A percentile compares a stretch with the other conserved stretches of the same genome.
phyloP scores from a whole-genome alignment of 148 eudicot species.

The Gaultheria prostrata region DNA sequence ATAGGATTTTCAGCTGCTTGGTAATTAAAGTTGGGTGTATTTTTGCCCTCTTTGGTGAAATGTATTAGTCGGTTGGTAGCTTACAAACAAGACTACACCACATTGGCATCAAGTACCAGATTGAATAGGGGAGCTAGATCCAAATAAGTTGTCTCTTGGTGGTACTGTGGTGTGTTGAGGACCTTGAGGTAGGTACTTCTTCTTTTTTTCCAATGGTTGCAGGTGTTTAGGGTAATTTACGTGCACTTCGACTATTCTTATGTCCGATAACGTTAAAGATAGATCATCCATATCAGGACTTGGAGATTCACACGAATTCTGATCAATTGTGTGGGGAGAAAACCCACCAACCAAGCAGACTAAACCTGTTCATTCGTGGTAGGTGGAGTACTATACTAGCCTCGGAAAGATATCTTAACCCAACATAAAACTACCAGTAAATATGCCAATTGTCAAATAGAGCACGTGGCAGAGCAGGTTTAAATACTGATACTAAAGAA shows the following conservation, averaged over 20 bases:
- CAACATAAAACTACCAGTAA: neutral
- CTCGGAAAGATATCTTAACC: neutral
- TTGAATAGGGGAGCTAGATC: constrained; percentile 1
- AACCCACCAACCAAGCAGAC: too few relatives aligned
- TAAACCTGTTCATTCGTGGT: too few relatives aligned
- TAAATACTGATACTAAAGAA: neutral
- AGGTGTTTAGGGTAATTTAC: too few relatives aligned
- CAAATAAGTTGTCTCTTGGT: neutral
- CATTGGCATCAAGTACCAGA: neutral
- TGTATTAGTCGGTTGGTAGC: neutral
- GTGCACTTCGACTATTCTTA: too few relatives aligned
- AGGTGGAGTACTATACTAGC: neutral
- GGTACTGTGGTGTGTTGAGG: neutral
- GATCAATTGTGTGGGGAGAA: too few relatives aligned
- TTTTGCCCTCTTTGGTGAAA: constrained; percentile 3
- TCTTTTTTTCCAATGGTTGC: too few relatives aligned
- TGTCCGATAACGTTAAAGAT: too few relatives aligned
- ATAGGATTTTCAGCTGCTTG: neutral
- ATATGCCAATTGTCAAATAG: neutral
- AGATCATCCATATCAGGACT: too few relatives aligned
- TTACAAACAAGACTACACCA: constrained; percentile 9
- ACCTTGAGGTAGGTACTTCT: too few relatives aligned
- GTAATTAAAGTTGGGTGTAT: neutral
- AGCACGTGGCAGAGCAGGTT: neutral
- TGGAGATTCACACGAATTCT: too few relatives aligned